phyloP scores from a whole-genome alignment of 202 grass and related monocot species.

The Eragrostis tef region DNA sequence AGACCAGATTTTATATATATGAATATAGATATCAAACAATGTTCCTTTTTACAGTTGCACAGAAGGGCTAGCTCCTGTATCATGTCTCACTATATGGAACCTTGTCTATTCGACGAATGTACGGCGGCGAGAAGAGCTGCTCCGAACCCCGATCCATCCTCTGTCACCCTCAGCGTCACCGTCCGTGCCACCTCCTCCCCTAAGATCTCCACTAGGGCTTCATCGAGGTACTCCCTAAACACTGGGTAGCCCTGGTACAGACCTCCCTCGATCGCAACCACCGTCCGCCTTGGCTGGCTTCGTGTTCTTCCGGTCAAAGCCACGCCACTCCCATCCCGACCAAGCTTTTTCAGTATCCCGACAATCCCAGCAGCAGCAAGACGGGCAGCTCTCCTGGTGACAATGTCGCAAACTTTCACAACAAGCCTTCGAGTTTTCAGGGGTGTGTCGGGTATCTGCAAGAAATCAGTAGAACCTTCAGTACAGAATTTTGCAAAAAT shows the following conservation, averaged over 20 bases:
- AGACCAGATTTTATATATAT: conserved; percentile 72
- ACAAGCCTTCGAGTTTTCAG: conserved; percentile 80
- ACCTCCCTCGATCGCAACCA: conserved; percentile 77
- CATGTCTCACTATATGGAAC: conserved; percentile 58
- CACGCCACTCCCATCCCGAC: conserved; percentile 63
- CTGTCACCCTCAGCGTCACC: conserved; percentile 59
- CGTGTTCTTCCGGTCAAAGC: conserved; percentile 54
- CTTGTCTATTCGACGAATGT: conserved; percentile 73
- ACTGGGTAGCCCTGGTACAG: conserved; percentile 71
- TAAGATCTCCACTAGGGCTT: conserved; percentile 80
- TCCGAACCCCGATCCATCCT: conserved; percentile 75
- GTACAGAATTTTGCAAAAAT: neutral
- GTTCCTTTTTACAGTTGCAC: conserved; percentile 93
- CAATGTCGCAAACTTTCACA: conserved; percentile 72
- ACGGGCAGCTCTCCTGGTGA: conserved; percentile 74
- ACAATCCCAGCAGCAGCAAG: conserved; percentile 79
- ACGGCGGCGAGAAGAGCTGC: conserved; percentile 77
- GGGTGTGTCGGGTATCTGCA: conserved; percentile 63
- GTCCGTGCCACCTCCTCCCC: conserved; percentile 77
- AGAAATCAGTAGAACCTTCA: neutral
- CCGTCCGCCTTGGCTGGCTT: conserved; percentile 54
- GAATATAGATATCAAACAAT: conserved; percentile 83
- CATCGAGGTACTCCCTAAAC: conserved; percentile 81
- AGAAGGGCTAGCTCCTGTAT: conserved; percentile 64
- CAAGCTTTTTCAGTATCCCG: conserved; percentile 85